Evolutionary conservation across 2,329 filamentous ascomycete genomes (phyloP).

Genomic region (Alternaria angustiovoidea): DNA sequence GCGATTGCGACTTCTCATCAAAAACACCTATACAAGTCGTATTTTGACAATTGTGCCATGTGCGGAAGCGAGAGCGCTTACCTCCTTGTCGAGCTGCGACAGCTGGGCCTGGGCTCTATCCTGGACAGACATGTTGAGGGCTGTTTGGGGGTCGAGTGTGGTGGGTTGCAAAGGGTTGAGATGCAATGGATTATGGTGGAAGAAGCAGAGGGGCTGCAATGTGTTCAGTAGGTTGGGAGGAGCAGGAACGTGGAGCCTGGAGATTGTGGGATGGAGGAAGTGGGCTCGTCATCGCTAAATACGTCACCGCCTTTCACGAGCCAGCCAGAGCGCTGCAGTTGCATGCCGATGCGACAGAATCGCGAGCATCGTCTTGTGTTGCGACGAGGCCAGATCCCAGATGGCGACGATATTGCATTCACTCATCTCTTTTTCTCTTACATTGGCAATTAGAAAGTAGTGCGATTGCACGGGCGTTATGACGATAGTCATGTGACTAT

Average conservation of each 20-base stretch:
- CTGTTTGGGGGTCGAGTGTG: slow-evolving; percentile 13
- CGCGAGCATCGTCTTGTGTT: slow-evolving; percentile 7
- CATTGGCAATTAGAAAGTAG: slow-evolving; percentile 12
- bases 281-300: slow-evolving; percentile 47
- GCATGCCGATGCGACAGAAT: slow-evolving; percentile 6
- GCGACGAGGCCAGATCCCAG: slow-evolving; percentile 4
- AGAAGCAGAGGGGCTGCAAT: slow-evolving; percentile 12
- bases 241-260: slow-evolving; percentile 22
- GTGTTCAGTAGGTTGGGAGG: slow-evolving; percentile 28
- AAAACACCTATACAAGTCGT: background rate
- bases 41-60: slow-evolving; percentile 19
- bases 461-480: slow-evolving; percentile 14
- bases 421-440: slow-evolving; percentile 1
- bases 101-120: slow-evolving; percentile 80
- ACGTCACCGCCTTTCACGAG: slow-evolving; percentile 47
- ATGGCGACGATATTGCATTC: background rate
- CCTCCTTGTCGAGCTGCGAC: slow-evolving; percentile 83
- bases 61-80: slow-evolving; percentile 55
- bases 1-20: background rate
- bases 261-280: slow-evolving; percentile 42
- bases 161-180: slow-evolving; percentile 5
- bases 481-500: slow-evolving; percentile 21
- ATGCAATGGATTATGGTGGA: slow-evolving; percentile 14
- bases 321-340: slow-evolving; percentile 27
- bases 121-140: slow-evolving; percentile 73